These are phyloP conservation scores for Tricladium varicosporioides DNA, from an alignment of 2,329 filamentous ascomycete species.

Conservation along the genomic window DNA sequence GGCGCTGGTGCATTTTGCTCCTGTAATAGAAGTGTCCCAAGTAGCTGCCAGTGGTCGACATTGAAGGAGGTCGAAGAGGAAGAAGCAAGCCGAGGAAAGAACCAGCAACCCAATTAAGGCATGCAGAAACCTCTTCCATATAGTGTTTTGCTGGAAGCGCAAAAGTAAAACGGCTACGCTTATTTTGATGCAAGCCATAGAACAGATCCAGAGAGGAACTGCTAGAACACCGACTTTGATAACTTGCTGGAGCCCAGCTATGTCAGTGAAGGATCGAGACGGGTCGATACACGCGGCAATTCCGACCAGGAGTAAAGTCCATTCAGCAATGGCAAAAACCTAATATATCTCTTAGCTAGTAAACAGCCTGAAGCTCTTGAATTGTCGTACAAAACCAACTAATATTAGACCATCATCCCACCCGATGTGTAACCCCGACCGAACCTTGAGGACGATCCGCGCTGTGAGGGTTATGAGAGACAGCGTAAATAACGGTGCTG, in stretches of 20 bases:
- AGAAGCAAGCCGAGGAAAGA: neutral
- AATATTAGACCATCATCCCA: neutral
- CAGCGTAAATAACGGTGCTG: neutral
- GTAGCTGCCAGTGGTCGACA: conserved; percentile 1
- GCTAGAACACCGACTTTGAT: conserved; percentile 3
- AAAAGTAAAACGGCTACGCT: conserved; percentile 1
- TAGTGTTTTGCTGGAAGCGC: neutral
- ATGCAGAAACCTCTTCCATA: neutral
- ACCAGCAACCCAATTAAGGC: neutral
- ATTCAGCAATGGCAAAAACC: neutral
- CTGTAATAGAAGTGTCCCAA: neutral
- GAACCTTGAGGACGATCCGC: neutral
- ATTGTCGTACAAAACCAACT: neutral
- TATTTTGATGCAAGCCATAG: conserved; percentile 5
- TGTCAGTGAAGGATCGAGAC: neutral
- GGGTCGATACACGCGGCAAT: neutral
- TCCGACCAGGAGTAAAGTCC: neutral
- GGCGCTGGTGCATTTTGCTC: conserved; percentile 1
- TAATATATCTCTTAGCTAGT: neutral
- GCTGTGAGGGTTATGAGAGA: neutral
- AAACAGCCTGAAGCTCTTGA: neutral
- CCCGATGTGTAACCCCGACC: neutral
- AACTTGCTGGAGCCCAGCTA: neutral
- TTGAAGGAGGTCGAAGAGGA: conserved; percentile 4
- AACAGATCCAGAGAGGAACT: conserved; percentile 2